These are phyloP conservation scores for Bipolaris cookei DNA, from an alignment of 2,329 filamentous ascomycete genomes.

Conservation along the genomic window DNA sequence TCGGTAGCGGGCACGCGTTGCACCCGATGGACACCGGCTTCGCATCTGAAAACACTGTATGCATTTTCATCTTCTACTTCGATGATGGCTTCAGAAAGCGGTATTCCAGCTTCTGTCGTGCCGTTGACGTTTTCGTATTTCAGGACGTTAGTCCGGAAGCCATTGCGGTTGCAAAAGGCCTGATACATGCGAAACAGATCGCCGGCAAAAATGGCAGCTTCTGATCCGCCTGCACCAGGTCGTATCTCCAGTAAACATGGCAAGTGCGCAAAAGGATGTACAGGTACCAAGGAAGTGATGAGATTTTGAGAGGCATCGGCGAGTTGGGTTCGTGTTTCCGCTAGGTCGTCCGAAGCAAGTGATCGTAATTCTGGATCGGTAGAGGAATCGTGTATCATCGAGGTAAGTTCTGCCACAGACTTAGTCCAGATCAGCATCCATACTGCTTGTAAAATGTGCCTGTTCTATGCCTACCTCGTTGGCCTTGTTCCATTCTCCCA, in stretches of 20 bases:
- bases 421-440: constrained; percentile 41
- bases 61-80: constrained; percentile 78
- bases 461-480: constrained; percentile 56
- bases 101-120: constrained; percentile 64
- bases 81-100: constrained; percentile 85
- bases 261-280: constrained; percentile 86
- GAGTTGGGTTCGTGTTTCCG: constrained; percentile 67
- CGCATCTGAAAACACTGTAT: constrained; percentile 81
- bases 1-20: constrained; percentile 93
- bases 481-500: constrained; percentile 65
- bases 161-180: constrained; percentile 72
- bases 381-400: constrained; percentile 72
- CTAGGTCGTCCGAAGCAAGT: constrained; percentile 72
- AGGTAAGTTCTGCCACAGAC: constrained; percentile 71
- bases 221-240: constrained; percentile 88
- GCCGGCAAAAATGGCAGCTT: constrained; percentile 88
- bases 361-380: constrained; percentile 65
- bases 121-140: constrained; percentile 82
- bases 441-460: background rate
- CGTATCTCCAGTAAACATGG: constrained; percentile 91
- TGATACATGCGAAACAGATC: constrained; percentile 91
- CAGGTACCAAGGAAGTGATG: constrained; percentile 79
- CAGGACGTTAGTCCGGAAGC: constrained; percentile 70
- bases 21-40: constrained; percentile 93
- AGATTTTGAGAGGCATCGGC: constrained; percentile 69